Conservation (phyloP, 2,329 filamentous ascomycete genomes). For the Monilinia fructicola region DNA sequence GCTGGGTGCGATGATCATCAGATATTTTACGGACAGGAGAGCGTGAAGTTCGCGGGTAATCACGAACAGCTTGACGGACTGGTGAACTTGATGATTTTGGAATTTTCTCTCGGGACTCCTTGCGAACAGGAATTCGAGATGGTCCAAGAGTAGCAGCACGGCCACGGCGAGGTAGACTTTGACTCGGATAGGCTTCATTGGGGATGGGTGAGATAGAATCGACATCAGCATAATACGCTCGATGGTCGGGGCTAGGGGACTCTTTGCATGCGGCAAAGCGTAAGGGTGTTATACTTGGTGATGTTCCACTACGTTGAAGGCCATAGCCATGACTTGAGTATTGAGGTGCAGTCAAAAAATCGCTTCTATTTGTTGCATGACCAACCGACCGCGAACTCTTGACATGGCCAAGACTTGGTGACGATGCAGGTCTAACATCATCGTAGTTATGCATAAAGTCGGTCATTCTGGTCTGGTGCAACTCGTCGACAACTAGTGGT, state of each 20-base stretch:
- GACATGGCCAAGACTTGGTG: slow-evolving; percentile 27
- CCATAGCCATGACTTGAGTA: slow-evolving; percentile 19
- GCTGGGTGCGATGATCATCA: neutral
- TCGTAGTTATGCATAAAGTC: slow-evolving; percentile 31
- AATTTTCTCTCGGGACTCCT: neutral
- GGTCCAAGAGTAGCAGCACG: slow-evolving; percentile 9
- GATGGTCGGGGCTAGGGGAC: neutral
- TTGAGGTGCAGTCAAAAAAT: slow-evolving; percentile 5
- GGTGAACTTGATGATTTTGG: slow-evolving; percentile 9
- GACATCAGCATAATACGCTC: neutral
- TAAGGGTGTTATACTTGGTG: slow-evolving; percentile 25
- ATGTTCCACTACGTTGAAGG: slow-evolving; percentile 29
- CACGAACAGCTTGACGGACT: slow-evolving; percentile 2
- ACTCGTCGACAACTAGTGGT: slow-evolving; percentile 26
- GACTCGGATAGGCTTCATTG: neutral
- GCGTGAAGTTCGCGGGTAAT: neutral
- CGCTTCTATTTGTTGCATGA: slow-evolving; percentile 23
- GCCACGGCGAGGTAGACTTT: slow-evolving; percentile 1
- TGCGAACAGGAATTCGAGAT: neutral
- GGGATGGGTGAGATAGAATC: slow-evolving; percentile 17
- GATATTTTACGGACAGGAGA: slow-evolving; percentile 11
- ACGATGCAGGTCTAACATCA: slow-evolving; percentile 24
- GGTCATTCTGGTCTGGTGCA: slow-evolving; percentile 32
- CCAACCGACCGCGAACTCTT: slow-evolving; percentile 34
- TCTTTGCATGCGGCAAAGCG: slow-evolving; percentile 4